Evolutionary conservation across 257 asterid species (phyloP).

Genomic region (Pogostemon cablin): DNA sequence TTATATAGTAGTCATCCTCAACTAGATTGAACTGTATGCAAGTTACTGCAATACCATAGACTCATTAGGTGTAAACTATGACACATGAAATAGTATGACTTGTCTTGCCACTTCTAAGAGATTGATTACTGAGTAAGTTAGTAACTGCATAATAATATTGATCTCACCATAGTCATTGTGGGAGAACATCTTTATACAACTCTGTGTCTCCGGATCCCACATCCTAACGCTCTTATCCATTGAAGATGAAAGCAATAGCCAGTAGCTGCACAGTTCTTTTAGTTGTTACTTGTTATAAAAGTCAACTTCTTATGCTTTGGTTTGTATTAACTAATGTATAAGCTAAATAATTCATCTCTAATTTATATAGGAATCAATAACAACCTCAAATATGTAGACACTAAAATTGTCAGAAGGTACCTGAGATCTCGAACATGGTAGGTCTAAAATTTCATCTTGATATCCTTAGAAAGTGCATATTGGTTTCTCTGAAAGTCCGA

Average conservation of each 20-base stretch:
- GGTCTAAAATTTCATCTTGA: conserved; percentile 75
- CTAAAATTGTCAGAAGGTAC: neutral
- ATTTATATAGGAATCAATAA: neutral
- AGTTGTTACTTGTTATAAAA: neutral
- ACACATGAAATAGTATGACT: conserved; percentile 33
- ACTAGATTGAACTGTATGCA: conserved; percentile 81
- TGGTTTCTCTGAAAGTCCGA: conserved; percentile 84
- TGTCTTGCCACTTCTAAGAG: conserved; percentile 30
- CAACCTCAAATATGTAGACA: neutral
- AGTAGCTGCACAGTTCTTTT: conserved; percentile 43
- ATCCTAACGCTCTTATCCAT: conserved; percentile 85
- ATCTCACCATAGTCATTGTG: conserved; percentile 86
- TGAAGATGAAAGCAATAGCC: conserved; percentile 71
- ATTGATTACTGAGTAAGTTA: conserved; percentile 5
- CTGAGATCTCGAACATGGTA: conserved; percentile 64
- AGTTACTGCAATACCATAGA: conserved; percentile 59
- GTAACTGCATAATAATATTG: conserved; percentile 31
- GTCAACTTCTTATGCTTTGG: neutral
- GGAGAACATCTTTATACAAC: conserved; percentile 76
- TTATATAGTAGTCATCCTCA: conserved; percentile 62
- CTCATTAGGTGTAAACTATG: conserved; percentile 36
- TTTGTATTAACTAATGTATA: neutral
- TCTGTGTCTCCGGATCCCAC: conserved; percentile 68
- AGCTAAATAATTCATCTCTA: neutral
- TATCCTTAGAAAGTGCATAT: conserved; percentile 74